Percentiles rank a stretch among this genome's conserved stretches.
Evolutionary conservation across 495 filamentous ascomycete genomes (phyloP).

Genomic region (Trichoderma orchidacearum): DNA sequence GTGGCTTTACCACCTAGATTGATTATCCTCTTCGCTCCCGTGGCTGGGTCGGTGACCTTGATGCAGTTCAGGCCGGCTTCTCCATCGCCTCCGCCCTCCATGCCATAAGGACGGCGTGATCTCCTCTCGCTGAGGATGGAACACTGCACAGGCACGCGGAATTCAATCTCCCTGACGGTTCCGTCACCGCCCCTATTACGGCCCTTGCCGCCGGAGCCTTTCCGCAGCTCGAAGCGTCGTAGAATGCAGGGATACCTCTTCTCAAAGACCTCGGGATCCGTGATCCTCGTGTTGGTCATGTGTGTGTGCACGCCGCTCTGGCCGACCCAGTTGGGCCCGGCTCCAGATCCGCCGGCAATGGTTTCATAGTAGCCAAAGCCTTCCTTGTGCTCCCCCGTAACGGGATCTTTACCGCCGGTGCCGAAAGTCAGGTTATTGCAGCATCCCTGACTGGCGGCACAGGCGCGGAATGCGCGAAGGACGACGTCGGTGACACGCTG

Average conservation of each 20-base stretch:
- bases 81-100: conserved; percentile 72
- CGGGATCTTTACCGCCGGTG: conserved; percentile 63
- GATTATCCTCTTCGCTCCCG: conserved; percentile 45
- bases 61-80: conserved; percentile 60
- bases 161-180: conserved; percentile 88
- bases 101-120: conserved; percentile 76
- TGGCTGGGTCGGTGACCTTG: background rate
- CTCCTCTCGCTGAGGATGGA: conserved; percentile 78
- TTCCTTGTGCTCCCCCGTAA: conserved; percentile 36
- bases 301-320: conserved; percentile 85
- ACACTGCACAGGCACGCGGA: conserved; percentile 77
- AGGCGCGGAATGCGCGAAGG: conserved; percentile 77
- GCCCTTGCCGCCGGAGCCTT: conserved; percentile 56
- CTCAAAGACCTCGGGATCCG: conserved; percentile 92
- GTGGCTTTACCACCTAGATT: conserved; percentile 81
- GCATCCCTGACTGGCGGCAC: conserved; percentile 81
- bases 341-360: conserved; percentile 84
- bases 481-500: conserved; percentile 93
- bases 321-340: conserved; percentile 76
- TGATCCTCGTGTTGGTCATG: conserved; percentile 98
- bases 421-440: conserved; percentile 88
- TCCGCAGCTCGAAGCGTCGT: conserved; percentile 64
- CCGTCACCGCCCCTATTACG: conserved; percentile 75
- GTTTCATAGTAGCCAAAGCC: conserved; percentile 99
- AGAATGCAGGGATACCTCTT: conserved; percentile 85